phyloP scores from a whole-genome alignment of 441 rosid genomes.

The Flueggea neowawraea region DNA sequence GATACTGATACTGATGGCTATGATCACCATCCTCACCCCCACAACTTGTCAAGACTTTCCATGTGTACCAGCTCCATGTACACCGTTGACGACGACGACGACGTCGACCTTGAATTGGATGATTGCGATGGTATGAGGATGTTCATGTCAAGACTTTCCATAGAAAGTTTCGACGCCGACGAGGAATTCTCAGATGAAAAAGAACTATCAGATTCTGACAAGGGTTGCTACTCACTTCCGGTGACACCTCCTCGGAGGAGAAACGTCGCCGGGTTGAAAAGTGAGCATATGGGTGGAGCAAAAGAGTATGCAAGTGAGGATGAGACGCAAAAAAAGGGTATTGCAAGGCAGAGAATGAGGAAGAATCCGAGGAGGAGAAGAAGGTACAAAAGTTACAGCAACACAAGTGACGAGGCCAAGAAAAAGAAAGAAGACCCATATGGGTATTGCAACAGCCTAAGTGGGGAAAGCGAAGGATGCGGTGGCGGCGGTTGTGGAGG shows the following conservation, averaged over 20 bases:
- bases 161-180: constrained; percentile 67
- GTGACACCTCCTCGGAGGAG: neutral
- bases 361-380: constrained; percentile 31
- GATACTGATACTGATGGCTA: constrained; percentile 29
- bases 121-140: constrained; percentile 21
- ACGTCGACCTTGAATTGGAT: constrained; percentile 4
- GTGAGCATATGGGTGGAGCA: constrained; percentile 15
- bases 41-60: constrained; percentile 61
- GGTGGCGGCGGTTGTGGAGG: no score
- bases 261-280: constrained; percentile 43
- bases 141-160: constrained; percentile 40
- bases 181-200: constrained; percentile 57
- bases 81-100: constrained; percentile 32
- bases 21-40: constrained; percentile 20
- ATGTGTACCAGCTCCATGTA: constrained; percentile 61
- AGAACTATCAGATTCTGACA: constrained; percentile 49
- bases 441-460: constrained; percentile 24
- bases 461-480: constrained; percentile 43
- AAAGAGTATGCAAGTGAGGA: constrained; percentile 76
- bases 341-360: constrained; percentile 19
- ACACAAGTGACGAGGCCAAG: neutral
- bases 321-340: constrained; percentile 29
- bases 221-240: constrained; percentile 57
- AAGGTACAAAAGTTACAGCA: neutral
- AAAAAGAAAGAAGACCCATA: constrained; percentile 12